Evolutionary conservation across 2,329 filamentous ascomycete species (phyloP).

Genomic region (Fusarium abutilonis): DNA sequence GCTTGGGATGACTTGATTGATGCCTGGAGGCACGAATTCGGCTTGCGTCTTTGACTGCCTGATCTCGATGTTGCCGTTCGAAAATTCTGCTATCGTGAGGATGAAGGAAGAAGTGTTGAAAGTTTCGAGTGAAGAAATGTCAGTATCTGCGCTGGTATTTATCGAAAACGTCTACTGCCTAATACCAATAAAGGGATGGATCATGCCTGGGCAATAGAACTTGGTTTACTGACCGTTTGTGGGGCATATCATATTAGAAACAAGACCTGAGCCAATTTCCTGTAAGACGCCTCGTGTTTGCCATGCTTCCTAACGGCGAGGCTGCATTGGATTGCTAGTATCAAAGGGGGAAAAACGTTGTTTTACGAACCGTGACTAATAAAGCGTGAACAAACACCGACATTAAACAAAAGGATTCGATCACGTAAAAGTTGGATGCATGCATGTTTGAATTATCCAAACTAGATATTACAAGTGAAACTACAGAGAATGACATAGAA

Average conservation of each 20-base stretch:
- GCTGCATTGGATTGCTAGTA: neutral
- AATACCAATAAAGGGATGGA: no score
- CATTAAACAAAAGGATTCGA: neutral
- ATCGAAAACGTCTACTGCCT: no score
- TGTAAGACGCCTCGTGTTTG: neutral
- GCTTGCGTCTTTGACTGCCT: neutral
- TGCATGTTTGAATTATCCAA: neutral
- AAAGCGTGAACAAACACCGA: slow-evolving; percentile 12
- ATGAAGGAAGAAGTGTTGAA: neutral
- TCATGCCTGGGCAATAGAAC: neutral
- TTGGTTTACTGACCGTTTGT: neutral
- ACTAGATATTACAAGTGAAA: neutral
- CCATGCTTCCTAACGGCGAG: neutral
- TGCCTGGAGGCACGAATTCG: neutral
- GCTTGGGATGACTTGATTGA: neutral
- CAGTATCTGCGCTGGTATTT: neutral
- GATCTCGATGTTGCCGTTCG: neutral
- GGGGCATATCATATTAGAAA: neutral
- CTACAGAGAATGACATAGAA: neutral
- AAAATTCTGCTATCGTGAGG: neutral
- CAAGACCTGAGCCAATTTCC: neutral
- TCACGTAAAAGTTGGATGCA: neutral
- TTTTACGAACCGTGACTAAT: neutral
- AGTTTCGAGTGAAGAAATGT: neutral
- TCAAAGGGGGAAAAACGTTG: neutral